Base-by-base conservation (phyloP, 1,284 basidiomycete genomes). In the Melampsora americana region DNA sequence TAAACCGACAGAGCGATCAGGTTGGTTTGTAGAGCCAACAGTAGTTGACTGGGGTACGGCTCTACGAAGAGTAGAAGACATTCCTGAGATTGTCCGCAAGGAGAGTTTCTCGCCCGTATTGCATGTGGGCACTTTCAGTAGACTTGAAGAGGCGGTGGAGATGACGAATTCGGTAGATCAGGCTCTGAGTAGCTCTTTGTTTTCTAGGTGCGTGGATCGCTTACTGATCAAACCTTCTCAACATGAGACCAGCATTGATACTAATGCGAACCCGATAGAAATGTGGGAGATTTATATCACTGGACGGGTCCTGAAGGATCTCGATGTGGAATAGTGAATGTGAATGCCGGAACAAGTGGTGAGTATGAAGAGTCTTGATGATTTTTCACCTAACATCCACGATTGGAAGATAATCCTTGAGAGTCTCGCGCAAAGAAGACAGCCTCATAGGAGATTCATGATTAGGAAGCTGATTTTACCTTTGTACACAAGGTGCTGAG, bases 81-180 rank as follows among this genome's bases (percentile, higher is more conserved):
- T 79, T 84, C 87, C 66, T 81, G 77, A 86, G n/a, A 81, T 92
- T 66, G 93, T 93, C 90, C 86, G 86, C 79, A 89, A 88, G 77
- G 93, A 95, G 83, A 90, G 89, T 1, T 95, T 94, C 83, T 92
- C 91, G 11, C 92, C 93, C 5, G 88, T 96, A 69, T 84, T 96
- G 78, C 92, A 91, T 80, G 91, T 92, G 16, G 90, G 89, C n/a
- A 85, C 92, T 70, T 97, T 96, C 83, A 91, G 94, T 79, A 89
- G 92, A 76, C 85, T 97, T 26, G 92, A 94, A 79, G 87, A 96
- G 83, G 95, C 93, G 11, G 95, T 97, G 81, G 85, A 86, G 81
- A 90, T 92, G 89, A 97, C 97, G 84, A 98, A 98, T 83, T 86
- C 87, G 35, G 95, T 97, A 35, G 91, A 91, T 11, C 94, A 94